These are phyloP conservation scores for Byssothecium circinans DNA, from an alignment of 2,329 filamentous ascomycete species.

Conservation along the genomic window DNA sequence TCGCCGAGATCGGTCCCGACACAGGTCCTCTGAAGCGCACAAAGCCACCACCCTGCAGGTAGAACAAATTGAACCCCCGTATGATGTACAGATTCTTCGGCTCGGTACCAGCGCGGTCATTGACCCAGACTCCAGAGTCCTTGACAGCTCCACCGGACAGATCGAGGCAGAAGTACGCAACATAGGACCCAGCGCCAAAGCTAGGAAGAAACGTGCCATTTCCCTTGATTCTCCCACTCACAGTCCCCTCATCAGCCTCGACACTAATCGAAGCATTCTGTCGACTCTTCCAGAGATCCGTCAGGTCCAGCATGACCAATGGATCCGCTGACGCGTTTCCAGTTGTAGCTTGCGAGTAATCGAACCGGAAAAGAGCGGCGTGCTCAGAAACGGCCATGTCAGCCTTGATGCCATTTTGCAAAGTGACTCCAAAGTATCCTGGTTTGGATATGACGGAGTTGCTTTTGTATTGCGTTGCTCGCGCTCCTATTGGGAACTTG, in stretches of 20 bases:
- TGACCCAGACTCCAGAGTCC: slow-evolving; percentile 62
- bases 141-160: slow-evolving; percentile 52
- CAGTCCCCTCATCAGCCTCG: slow-evolving; percentile 39
- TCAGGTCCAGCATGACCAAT: slow-evolving; percentile 61
- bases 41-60: slow-evolving; percentile 38
- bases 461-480: slow-evolving; percentile 54
- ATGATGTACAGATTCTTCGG: slow-evolving; percentile 45
- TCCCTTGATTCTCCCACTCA: slow-evolving; percentile 55
- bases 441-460: slow-evolving; percentile 57
- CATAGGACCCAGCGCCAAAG: slow-evolving; percentile 64
- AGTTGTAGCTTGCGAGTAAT: slow-evolving; percentile 47
- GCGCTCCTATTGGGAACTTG: slow-evolving; percentile 53
- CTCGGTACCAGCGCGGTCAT: slow-evolving; percentile 53
- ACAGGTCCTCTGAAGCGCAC: slow-evolving; percentile 57
- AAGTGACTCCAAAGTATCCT: slow-evolving; percentile 62
- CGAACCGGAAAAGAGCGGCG: slow-evolving; percentile 63
- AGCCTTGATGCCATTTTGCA: slow-evolving; percentile 58
- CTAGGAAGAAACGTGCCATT: slow-evolving; percentile 62
- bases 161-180: slow-evolving; percentile 63
- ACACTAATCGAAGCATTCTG: slow-evolving; percentile 57
- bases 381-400: slow-evolving; percentile 65
- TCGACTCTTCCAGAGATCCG: slow-evolving; percentile 59
- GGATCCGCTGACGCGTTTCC: slow-evolving; percentile 49
- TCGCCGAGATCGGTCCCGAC: slow-evolving; percentile 59
- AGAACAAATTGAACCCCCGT: slow-evolving; percentile 41